Percentiles rank a stretch among this genome's conserved stretches.
phyloP scores from a whole-genome alignment of 78 protist genomes.

The Salpingoeca rosetta region DNA sequence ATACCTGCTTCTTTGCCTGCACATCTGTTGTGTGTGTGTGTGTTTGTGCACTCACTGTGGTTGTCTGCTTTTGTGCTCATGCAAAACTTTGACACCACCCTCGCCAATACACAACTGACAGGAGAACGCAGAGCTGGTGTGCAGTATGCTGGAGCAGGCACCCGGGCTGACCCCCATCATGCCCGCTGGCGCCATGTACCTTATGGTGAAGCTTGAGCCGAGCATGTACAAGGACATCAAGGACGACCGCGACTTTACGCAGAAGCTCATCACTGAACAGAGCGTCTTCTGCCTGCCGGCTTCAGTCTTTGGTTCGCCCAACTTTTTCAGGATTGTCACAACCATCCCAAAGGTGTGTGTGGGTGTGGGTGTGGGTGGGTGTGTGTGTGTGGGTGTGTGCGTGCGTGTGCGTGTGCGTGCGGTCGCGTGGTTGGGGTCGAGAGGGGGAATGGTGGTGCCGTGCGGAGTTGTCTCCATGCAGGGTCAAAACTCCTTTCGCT shows the following conservation, averaged over 20 bases:
- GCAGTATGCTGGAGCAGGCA: constrained; percentile 26
- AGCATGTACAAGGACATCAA: constrained; percentile 32
- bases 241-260: constrained; percentile 52
- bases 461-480: too few species aligned
- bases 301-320: constrained; percentile 43
- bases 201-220: constrained; percentile 46
- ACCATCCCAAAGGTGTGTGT: constrained; percentile 7
- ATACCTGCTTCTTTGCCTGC: background rate
- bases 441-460: too few species aligned
- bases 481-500: too few species aligned
- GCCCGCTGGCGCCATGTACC: constrained; percentile 85
- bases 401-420: too few species aligned
- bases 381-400: too few species aligned
- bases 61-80: background rate
- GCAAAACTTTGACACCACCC: background rate
- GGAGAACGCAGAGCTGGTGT: constrained; percentile 39
- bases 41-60: too few species aligned
- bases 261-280: constrained; percentile 59
- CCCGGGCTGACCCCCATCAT: constrained; percentile 51
- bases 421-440: too few species aligned
- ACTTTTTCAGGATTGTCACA: constrained; percentile 70
- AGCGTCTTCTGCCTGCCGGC: constrained; percentile 71
- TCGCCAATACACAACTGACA: background rate
- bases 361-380: too few species aligned
- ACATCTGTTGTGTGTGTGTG: too few species aligned